phyloP scores from a whole-genome alignment of 2,329 filamentous ascomycete genomes.

The Colletotrichum caudatum region DNA sequence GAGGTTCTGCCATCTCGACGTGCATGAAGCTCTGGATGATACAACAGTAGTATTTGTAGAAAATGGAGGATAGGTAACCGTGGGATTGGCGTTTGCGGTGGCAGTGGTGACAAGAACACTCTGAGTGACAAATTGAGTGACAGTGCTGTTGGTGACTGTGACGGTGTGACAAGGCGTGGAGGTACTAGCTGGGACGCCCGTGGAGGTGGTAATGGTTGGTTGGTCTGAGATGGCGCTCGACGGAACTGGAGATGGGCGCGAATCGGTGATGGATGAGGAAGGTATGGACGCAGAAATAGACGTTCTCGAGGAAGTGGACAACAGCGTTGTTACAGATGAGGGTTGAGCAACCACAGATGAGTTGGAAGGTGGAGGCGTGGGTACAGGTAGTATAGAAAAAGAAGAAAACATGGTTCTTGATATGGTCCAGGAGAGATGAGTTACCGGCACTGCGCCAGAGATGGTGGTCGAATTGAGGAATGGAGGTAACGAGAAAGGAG shows the following conservation, averaged over 20 bases:
- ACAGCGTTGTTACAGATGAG: neutral
- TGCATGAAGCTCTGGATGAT: neutral
- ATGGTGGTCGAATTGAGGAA: constrained; percentile 28
- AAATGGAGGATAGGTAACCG: neutral
- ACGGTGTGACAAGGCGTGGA: constrained; percentile 32
- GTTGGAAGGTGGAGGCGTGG: constrained; percentile 3
- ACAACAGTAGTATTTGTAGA: constrained; percentile 12
- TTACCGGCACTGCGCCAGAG: neutral
- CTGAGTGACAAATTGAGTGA: constrained; percentile 35
- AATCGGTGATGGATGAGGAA: neutral
- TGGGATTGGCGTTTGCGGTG: constrained; percentile 19
- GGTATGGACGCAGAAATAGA: neutral
- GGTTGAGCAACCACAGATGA: neutral
- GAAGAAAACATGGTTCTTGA: constrained; percentile 20
- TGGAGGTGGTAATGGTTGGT: constrained; percentile 9
- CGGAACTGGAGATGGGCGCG: neutral
- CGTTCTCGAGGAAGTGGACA: neutral
- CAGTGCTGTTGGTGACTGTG: constrained; percentile 37
- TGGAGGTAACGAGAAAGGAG: neutral
- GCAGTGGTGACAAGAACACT: constrained; percentile 24
- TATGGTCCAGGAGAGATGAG: constrained; percentile 12
- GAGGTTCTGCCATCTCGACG: constrained; percentile 29
- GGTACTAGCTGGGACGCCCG: neutral
- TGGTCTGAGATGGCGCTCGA: neutral
- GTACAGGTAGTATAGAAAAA: constrained; percentile 25